Conservation (phyloP, 768 basidiomycete genomes). For the Leccinum longicurvipes region DNA sequence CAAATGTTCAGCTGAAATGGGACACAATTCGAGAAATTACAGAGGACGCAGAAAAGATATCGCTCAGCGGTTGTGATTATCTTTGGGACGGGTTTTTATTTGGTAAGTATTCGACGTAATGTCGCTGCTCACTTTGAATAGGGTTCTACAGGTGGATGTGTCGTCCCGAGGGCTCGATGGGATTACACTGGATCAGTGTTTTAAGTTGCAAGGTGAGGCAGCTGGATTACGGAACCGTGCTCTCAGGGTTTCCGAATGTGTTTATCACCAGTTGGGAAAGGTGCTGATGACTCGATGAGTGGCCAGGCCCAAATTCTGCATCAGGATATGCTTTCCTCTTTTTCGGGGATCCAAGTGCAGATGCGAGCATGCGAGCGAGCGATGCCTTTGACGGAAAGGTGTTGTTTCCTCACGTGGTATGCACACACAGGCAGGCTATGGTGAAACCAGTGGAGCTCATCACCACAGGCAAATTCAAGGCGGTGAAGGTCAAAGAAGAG, state of each 20-base stretch:
- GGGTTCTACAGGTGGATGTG: no score
- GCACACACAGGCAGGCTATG: background rate
- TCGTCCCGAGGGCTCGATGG: background rate
- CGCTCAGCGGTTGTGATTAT: background rate
- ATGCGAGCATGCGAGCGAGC: no score
- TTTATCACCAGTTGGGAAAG: no score
- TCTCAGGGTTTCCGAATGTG: conserved; percentile 33
- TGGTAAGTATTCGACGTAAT: background rate
- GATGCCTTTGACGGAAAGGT: background rate
- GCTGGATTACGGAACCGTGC: conserved; percentile 42
- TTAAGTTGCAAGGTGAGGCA: no score
- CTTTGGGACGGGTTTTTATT: conserved; percentile 7
- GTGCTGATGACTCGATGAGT: no score
- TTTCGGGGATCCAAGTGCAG: background rate
- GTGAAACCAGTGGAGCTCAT: conserved; percentile 6
- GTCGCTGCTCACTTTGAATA: background rate
- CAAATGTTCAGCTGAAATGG: conserved; percentile 50
- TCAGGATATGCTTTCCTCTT: conserved; percentile 1
- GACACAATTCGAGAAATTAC: background rate
- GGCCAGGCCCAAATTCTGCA: conserved; percentile 1
- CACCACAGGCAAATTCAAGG: background rate
- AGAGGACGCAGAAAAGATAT: background rate
- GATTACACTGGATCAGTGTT: background rate
- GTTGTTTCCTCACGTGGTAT: conserved; percentile 6
- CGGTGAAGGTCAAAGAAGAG: background rate